Percentiles rank a stretch among this genome's conserved stretches.
phyloP scores from a whole-genome alignment of 2,329 filamentous ascomycete genomes.

The Onygenales sp. region DNA sequence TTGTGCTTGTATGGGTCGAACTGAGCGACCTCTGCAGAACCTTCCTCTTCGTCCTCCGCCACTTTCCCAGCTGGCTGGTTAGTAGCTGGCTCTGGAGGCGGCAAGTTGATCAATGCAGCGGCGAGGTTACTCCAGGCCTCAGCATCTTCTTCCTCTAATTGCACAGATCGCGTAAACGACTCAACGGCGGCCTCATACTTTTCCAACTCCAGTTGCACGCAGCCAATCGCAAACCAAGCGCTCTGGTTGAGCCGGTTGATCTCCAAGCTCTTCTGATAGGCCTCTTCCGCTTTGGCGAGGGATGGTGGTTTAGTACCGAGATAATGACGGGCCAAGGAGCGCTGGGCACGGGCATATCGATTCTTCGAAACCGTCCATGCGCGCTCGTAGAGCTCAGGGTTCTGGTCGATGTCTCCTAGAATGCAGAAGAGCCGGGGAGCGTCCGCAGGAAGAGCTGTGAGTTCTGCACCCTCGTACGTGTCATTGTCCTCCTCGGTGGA shows the following conservation, averaged over 20 bases:
- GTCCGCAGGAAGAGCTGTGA: slow-evolving; percentile 63
- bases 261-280: slow-evolving; percentile 66
- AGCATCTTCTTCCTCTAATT: slow-evolving; percentile 78
- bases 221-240: slow-evolving; percentile 85
- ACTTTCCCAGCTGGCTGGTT: slow-evolving; percentile 22
- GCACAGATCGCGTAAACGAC: slow-evolving; percentile 73
- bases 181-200: slow-evolving; percentile 71
- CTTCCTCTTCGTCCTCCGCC: slow-evolving; percentile 20
- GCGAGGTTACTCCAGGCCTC: slow-evolving; percentile 94
- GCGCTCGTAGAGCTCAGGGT: slow-evolving; percentile 65
- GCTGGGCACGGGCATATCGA: slow-evolving; percentile 78
- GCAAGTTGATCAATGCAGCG: slow-evolving; percentile 59
- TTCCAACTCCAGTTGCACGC: slow-evolving; percentile 69
- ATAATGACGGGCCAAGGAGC: slow-evolving; percentile 73
- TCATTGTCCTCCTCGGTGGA: slow-evolving; percentile 47
- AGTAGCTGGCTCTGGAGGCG: slow-evolving; percentile 11
- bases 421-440: slow-evolving; percentile 88
- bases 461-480: slow-evolving; percentile 57
- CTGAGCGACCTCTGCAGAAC: slow-evolving; percentile 7
- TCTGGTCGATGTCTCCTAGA: slow-evolving; percentile 74
- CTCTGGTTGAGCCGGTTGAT: slow-evolving; percentile 74
- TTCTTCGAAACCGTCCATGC: slow-evolving; percentile 79
- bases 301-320: slow-evolving; percentile 52
- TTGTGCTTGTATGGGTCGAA: slow-evolving; percentile 53
- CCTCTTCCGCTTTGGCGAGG: slow-evolving; percentile 59